Evolutionary conservation across 2,329 filamentous ascomycete species (phyloP).

Genomic region (Penicillium sp.): DNA sequence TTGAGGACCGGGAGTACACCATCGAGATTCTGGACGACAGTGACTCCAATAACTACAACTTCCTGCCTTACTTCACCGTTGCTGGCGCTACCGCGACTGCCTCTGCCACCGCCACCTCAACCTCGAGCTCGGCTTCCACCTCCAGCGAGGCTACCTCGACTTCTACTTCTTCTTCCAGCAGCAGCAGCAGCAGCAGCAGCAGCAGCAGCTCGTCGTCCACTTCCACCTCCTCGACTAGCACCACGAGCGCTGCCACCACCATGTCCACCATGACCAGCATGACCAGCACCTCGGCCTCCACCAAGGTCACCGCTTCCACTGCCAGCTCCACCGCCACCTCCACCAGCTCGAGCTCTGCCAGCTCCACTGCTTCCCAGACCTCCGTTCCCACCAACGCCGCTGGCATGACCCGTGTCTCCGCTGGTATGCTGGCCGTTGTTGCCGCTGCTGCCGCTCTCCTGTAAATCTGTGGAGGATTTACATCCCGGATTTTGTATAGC

Average conservation of each 20-base stretch:
- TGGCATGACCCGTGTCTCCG: constrained; percentile 1
- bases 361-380: constrained; percentile 15
- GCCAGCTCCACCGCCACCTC: constrained; percentile 23
- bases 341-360: constrained; percentile 23
- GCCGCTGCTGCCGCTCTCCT: background rate
- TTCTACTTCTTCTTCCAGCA: constrained; percentile 11
- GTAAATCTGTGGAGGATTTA: background rate
- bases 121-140: constrained; percentile 24
- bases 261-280: constrained; percentile 20
- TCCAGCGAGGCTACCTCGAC: constrained; percentile 24
- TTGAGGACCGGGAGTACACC: constrained; percentile 51
- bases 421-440: background rate
- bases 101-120: constrained; percentile 29
- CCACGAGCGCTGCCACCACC: constrained; percentile 18
- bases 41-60: constrained; percentile 50
- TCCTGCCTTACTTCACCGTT: constrained; percentile 54
- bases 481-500: background rate
- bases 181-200: background rate
- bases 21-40: constrained; percentile 54
- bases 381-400: constrained; percentile 27
- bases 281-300: constrained; percentile 19
- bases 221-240: constrained; percentile 15
- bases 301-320: constrained; percentile 5
- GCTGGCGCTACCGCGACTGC: constrained; percentile 43
- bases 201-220: constrained; percentile 11